Conservation (phyloP, 2,329 filamentous ascomycete genomes). For the Cytospora chrysosperma region DNA sequence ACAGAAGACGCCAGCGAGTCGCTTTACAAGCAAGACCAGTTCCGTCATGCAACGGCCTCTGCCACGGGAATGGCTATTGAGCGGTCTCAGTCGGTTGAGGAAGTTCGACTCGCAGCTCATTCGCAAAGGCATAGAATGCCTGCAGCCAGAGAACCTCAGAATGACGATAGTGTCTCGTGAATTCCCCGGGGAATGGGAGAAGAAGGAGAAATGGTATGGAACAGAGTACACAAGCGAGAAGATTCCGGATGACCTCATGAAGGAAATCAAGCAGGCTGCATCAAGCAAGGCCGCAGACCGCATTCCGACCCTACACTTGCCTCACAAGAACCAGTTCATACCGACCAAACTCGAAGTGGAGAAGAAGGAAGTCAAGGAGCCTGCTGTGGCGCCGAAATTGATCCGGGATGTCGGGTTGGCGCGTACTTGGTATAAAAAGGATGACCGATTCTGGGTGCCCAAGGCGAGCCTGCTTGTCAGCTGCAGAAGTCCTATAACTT, state of each 20-base stretch:
- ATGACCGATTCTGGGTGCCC: slow-evolving; percentile 97
- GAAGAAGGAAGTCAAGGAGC: slow-evolving; percentile 82
- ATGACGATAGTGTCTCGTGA: slow-evolving; percentile 80
- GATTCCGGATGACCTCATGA: slow-evolving; percentile 73
- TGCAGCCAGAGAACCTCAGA: slow-evolving; percentile 87
- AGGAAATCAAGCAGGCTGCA: slow-evolving; percentile 65
- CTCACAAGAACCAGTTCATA: slow-evolving; percentile 93
- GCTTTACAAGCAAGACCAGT: slow-evolving; percentile 82
- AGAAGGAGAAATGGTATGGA: slow-evolving; percentile 96
- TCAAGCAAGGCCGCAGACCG: slow-evolving; percentile 57
- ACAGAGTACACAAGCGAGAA: slow-evolving; percentile 87
- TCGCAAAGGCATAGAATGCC: slow-evolving; percentile 66
- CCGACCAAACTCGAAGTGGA: slow-evolving; percentile 91
- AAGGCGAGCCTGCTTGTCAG: slow-evolving; percentile 85
- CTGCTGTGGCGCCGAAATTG: slow-evolving; percentile 71
- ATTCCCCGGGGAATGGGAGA: slow-evolving; percentile 78
- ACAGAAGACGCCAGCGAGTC: slow-evolving; percentile 86
- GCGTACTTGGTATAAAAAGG: slow-evolving; percentile 96
- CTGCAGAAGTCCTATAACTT: slow-evolving; percentile 75
- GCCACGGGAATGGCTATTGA: slow-evolving; percentile 84
- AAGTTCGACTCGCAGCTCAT: slow-evolving; percentile 81
- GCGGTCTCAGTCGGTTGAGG: slow-evolving; percentile 71
- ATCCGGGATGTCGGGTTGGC: slow-evolving; percentile 80
- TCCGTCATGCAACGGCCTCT: slow-evolving; percentile 89
- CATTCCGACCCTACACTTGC: slow-evolving; percentile 74